phyloP scores from a whole-genome alignment of 768 basidiomycete genomes.

The Fibroporia radiculosa region DNA sequence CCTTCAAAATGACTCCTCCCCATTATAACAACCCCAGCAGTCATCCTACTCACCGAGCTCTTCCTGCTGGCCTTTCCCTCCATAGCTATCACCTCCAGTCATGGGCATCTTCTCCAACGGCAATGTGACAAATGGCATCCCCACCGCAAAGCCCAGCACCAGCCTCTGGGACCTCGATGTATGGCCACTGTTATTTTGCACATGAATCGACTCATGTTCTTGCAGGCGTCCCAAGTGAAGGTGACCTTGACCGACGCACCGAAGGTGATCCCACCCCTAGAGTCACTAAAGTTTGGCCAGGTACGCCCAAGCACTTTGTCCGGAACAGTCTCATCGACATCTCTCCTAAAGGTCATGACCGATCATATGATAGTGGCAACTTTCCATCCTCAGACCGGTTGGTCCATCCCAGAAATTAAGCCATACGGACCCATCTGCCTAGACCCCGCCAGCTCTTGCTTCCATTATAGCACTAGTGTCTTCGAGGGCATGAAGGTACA shows the following conservation, averaged over 20 bases:
- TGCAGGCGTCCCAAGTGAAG: constrained; percentile 48
- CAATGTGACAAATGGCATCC: background rate
- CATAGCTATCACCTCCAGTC: no score
- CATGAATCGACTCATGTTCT: background rate
- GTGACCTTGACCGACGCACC: constrained; percentile 37
- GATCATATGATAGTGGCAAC: constrained; percentile 73
- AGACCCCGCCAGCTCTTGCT: constrained; percentile 46
- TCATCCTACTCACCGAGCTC: no score
- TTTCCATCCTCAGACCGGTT: constrained; percentile 58
- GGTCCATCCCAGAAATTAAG: constrained; percentile 67
- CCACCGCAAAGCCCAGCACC: background rate
- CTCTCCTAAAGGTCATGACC: constrained; percentile 38
- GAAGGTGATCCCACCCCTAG: constrained; percentile 42
- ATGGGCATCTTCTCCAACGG: background rate
- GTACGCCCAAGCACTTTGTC: constrained; percentile 24
- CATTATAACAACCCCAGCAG: no score
- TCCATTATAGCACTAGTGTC: constrained; percentile 54
- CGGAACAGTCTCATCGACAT: background rate
- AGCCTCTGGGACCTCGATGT: background rate
- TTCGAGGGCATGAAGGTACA: constrained; percentile 69
- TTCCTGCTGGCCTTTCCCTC: no score
- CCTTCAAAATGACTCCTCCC: no score
- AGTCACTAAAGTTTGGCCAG: constrained; percentile 49
- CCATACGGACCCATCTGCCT: constrained; percentile 56
- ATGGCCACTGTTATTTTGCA: background rate